Conservation (phyloP, 768 basidiomycete species). For the Lactifluus pinguis region DNA sequence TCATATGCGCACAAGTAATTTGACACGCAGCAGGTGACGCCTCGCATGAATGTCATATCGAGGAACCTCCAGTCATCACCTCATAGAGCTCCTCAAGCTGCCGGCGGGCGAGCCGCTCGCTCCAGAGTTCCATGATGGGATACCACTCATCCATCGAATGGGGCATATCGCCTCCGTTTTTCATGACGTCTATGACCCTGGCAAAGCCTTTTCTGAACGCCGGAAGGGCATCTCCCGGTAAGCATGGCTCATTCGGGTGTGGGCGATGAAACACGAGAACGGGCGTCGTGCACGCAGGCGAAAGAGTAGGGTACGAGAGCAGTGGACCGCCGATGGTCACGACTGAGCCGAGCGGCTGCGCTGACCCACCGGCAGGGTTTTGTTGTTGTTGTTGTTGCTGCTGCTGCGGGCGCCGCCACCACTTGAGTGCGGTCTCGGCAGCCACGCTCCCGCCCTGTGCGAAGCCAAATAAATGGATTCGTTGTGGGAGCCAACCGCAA, state of each 20-base stretch:
- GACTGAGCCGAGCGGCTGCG: conserved; percentile 50
- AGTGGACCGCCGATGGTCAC: conserved; percentile 65
- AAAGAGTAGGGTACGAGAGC: conserved; percentile 65
- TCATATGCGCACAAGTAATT: not conserved
- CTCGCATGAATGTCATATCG: conserved; percentile 3
- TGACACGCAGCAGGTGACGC: not conserved
- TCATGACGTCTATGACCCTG: conserved; percentile 40
- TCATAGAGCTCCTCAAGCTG: conserved; percentile 56
- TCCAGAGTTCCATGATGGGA: conserved; percentile 84
- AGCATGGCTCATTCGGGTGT: conserved; percentile 34
- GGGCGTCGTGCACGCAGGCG: conserved; percentile 47
- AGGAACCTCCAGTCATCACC: conserved; percentile 38
- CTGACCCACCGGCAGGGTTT: conserved; percentile 15
- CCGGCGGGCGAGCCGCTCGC: conserved; percentile 49
- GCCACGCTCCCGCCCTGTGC: conserved; percentile 80
- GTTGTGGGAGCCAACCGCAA: conserved; percentile 54
- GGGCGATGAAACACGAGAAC: conserved; percentile 51
- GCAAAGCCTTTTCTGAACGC: conserved; percentile 56
- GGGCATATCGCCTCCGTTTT: conserved; percentile 59
- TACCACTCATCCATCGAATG: conserved; percentile 69
- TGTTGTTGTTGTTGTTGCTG: not conserved
- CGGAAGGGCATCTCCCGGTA: conserved; percentile 37
- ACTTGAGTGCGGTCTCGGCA: conserved; percentile 51
- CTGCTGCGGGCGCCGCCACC: conserved; percentile 30
- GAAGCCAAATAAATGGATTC: conserved; percentile 85